These are phyloP conservation scores for Parasitella parasitica DNA, from an alignment of 371 early-diverging fungal species.

Conservation along the genomic window DNA sequence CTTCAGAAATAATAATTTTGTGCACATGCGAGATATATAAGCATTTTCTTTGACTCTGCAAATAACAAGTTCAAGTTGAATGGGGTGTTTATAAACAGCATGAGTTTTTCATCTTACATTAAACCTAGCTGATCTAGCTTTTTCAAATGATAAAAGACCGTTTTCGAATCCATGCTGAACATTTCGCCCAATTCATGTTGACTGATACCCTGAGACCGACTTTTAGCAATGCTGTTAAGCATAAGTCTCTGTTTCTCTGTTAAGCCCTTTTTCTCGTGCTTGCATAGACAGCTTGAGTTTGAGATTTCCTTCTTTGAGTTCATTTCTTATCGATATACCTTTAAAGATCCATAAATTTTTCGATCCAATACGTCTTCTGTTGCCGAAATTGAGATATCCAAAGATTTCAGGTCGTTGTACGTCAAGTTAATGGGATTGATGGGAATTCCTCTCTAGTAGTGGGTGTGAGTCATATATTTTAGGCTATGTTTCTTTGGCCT, in stretches of 20 bases:
- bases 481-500: not conserved
- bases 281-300: too few species aligned
- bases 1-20: conserved; percentile 2
- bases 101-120: conserved; percentile 1
- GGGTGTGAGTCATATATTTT: not conserved
- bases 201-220: conserved; percentile 4
- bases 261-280: not conserved
- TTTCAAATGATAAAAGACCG: conserved; percentile 10
- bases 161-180: conserved; percentile 2
- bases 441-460: not conserved
- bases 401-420: not conserved
- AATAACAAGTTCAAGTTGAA: too few species aligned
- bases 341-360: conserved; percentile 8
- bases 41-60: conserved; percentile 9
- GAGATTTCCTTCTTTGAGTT: too few species aligned
- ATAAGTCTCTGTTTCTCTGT: conserved; percentile 2
- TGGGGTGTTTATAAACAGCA: too few species aligned
- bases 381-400: not conserved
- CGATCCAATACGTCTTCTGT: conserved; percentile 2
- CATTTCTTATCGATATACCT: conserved; percentile 2
- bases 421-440: not conserved
- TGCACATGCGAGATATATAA: not conserved
- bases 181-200: conserved; percentile 3
- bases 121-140: conserved; percentile 13
- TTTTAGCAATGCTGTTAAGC: conserved; percentile 5